Base-by-base conservation (phyloP, 495 filamentous ascomycete genomes). In the Hapsidospora chrysogenum region DNA sequence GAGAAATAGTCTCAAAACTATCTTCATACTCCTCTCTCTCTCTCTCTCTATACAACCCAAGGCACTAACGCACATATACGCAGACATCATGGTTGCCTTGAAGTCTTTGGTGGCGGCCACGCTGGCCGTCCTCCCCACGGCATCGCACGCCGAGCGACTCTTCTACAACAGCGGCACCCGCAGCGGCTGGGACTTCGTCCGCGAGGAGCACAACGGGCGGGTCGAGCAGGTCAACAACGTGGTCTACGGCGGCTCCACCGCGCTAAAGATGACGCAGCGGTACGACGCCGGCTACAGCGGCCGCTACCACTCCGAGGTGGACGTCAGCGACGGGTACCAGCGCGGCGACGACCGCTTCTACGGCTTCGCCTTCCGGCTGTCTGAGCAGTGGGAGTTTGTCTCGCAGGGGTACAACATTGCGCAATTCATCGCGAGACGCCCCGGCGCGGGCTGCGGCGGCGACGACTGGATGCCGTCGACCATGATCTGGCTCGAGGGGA, bases 381-480 rank as follows among this genome's bases (percentile, higher is more conserved):
- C 59, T 33, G 41, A 61, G 3, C 22, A 51, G 44, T 73, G 68
- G 68, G 47, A 71, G 38, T 64, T 63, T 43, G 35, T 38, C 17
- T 56, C 58, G 0, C 66, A 71, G 44, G 50, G 41, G 17, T 73
- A 61, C 48, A 68, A 70, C 43, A 37, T 71, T 29, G 65, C 60
- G 0, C 68, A 73, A 40, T 73, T 70, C 49, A 73, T 73, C 42
- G 64, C 64, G 37, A 54, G 69, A 40, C 68, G 70, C 43, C 44
- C 43, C 1, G 54, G 62, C 37, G 51, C 56, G 3, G 50, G 53
- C 17, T 68, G 66, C 36, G 31, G 31, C 17, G 25, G 23, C 31
- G 67, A 70, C 31, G 55, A 56, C 23, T 73, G 46, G 36, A 68
- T 69, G 63, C 68, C 68, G 0, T 56, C 53, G 13, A 62, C 52